Percentiles rank a stretch among this genome's conserved stretches.
Evolutionary conservation across 441 rosid species (phyloP).

Genomic region (Kokia cookei): DNA sequence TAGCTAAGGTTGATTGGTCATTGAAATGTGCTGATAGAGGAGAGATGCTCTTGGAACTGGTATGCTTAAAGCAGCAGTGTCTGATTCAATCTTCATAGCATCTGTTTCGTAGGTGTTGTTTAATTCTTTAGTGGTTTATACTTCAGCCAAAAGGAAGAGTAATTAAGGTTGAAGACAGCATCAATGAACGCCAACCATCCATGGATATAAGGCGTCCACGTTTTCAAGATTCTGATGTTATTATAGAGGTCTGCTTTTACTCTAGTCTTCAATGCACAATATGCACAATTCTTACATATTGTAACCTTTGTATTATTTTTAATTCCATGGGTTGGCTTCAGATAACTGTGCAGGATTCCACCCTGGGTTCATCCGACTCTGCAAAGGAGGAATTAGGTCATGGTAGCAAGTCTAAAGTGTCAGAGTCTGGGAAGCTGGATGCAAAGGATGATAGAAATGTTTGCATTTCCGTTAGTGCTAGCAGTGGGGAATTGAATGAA

Average conservation of each 20-base stretch:
- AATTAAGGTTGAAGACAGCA: slow-evolving; percentile 51
- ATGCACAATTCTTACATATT: slow-evolving; percentile 2
- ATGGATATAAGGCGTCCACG: slow-evolving; percentile 34
- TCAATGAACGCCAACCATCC: slow-evolving; percentile 49
- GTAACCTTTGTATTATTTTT: slow-evolving; percentile 5
- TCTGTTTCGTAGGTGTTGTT: background rate
- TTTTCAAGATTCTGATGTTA: slow-evolving; percentile 51
- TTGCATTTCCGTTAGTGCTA: slow-evolving; percentile 15
- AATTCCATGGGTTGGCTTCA: slow-evolving; percentile 22
- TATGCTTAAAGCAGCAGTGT: slow-evolving; percentile 9
- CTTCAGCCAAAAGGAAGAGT: slow-evolving; percentile 54
- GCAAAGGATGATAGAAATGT: slow-evolving; percentile 6
- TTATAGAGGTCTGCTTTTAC: slow-evolving; percentile 49
- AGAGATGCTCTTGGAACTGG: slow-evolving; percentile 19
- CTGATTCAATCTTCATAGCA: background rate
- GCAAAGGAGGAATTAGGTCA: slow-evolving; percentile 22
- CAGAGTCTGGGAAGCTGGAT: slow-evolving; percentile 16
- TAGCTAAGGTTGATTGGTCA: slow-evolving; percentile 9
- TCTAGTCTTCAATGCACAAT: background rate
- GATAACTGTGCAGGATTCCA: slow-evolving; percentile 45
- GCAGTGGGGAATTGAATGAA: slow-evolving; percentile 22
- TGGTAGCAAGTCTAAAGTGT: slow-evolving; percentile 10
- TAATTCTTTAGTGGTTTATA: background rate
- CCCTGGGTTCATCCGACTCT: slow-evolving; percentile 27
- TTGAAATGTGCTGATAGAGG: slow-evolving; percentile 16